phyloP scores from a whole-genome alignment of 306 rosid genomes.

The Vigna hirtella region DNA sequence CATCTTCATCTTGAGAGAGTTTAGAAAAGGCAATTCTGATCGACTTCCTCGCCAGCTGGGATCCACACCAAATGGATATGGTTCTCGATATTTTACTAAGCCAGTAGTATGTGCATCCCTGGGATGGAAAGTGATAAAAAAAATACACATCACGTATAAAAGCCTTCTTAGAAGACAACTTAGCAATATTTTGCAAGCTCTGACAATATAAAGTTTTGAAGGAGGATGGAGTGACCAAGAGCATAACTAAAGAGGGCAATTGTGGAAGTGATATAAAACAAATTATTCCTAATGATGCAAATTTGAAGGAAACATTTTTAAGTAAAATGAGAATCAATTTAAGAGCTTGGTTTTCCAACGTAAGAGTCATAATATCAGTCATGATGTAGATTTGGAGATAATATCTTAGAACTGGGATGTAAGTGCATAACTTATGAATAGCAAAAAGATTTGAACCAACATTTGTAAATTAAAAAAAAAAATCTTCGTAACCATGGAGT shows the following conservation, averaged over 20 bases:
- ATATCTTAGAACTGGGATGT: neutral
- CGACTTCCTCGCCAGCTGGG: constrained; percentile 99
- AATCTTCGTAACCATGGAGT: neutral
- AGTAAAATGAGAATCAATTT: constrained; percentile 2
- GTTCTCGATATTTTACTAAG: constrained; percentile 69
- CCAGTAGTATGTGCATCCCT: constrained; percentile 79
- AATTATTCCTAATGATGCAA: neutral
- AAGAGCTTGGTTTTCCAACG: neutral
- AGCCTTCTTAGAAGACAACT: constrained; percentile 5
- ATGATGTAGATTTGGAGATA: neutral
- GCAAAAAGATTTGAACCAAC: constrained; percentile 15
- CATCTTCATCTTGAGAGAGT: constrained; percentile 94
- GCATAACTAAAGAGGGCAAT: neutral
- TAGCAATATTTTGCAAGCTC: constrained; percentile 19
- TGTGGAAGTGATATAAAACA: neutral
- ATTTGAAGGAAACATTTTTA: neutral
- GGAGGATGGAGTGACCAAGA: neutral
- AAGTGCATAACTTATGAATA: neutral
- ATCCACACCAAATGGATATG: constrained; percentile 96
- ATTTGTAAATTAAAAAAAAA: neutral
- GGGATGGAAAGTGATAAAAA: constrained; percentile 44
- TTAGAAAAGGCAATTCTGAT: constrained; percentile 78
- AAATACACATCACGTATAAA: constrained; percentile 14
- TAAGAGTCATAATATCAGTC: neutral
- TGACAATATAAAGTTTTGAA: neutral